Conservation (phyloP, 768 basidiomycete genomes). For the Termitomyces heimii region DNA sequence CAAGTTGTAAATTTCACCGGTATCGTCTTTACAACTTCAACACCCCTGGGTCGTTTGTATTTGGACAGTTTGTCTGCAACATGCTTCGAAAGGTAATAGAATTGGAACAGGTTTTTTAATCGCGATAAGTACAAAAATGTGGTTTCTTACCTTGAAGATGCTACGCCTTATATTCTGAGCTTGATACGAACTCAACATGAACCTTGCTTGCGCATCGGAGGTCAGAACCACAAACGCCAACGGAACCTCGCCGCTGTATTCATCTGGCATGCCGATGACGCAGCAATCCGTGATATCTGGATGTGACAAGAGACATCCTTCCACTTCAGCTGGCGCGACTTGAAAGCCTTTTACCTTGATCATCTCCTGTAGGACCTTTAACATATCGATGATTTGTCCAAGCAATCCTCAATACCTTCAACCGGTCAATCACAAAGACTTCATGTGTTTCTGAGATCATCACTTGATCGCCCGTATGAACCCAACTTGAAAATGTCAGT, state of each 20-base stretch:
- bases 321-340: conserved; percentile 48
- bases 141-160: conserved; percentile 34
- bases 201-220: conserved; percentile 26
- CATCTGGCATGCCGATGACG: conserved; percentile 57
- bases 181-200: conserved; percentile 19
- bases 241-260: conserved; percentile 59
- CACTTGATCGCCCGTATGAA: conserved; percentile 60
- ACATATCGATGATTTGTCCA: background rate
- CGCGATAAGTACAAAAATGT: background rate
- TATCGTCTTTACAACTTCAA: conserved; percentile 28
- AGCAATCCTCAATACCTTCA: conserved; percentile 44
- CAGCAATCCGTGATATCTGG: conserved; percentile 53
- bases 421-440: conserved; percentile 50
- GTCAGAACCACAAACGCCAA: conserved; percentile 55
- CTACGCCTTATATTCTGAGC: conserved; percentile 27
- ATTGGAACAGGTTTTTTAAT: conserved; percentile 1
- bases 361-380: conserved; percentile 38
- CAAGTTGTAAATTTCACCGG: conserved; percentile 17
- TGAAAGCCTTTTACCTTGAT: conserved; percentile 66
- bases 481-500: conserved; percentile 37
- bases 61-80: conserved; percentile 40
- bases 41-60: conserved; percentile 46
- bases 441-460: conserved; percentile 42
- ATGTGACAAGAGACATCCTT: conserved; percentile 42
- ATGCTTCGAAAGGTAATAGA: conserved; percentile 24